phyloP scores from a whole-genome alignment of 192 early-diverging fungal species.

The Podochytrium sp. region DNA sequence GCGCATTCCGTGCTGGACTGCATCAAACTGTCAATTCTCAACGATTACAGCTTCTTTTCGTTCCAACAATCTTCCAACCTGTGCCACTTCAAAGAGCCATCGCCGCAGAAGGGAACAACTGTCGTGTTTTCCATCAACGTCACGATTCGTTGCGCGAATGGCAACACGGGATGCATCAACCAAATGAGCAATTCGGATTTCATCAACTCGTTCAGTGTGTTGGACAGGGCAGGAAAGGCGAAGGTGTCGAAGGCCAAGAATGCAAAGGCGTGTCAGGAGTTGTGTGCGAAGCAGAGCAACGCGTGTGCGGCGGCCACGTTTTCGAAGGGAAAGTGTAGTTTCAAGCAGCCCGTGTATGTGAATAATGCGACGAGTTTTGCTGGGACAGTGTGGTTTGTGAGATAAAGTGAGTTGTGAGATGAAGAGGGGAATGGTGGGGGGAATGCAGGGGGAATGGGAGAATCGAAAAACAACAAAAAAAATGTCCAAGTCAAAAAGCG shows the following conservation, averaged over 20 bases:
- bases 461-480: too few relatives aligned
- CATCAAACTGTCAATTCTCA: neutral
- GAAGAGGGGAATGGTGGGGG: too few relatives aligned
- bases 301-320: constrained; percentile 4
- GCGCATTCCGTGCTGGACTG: neutral
- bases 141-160: neutral
- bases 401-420: too few relatives aligned
- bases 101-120: neutral
- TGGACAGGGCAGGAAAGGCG: neutral
- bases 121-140: constrained; percentile 4
- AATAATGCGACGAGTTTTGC: neutral
- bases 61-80: neutral
- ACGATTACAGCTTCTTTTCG: constrained; percentile 1
- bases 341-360: neutral
- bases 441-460: too few relatives aligned
- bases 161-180: neutral
- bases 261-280: neutral
- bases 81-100: neutral
- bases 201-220: neutral
- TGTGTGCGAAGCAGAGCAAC: neutral
- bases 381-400: neutral
- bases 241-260: neutral
- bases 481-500: too few relatives aligned
- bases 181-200: neutral
- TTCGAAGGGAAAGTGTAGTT: neutral